Evolutionary conservation across 345 rosid genomes (phyloP), one percentile per base, ranked within the genome.

Genomic region (Rhizophora mangle): DNA sequence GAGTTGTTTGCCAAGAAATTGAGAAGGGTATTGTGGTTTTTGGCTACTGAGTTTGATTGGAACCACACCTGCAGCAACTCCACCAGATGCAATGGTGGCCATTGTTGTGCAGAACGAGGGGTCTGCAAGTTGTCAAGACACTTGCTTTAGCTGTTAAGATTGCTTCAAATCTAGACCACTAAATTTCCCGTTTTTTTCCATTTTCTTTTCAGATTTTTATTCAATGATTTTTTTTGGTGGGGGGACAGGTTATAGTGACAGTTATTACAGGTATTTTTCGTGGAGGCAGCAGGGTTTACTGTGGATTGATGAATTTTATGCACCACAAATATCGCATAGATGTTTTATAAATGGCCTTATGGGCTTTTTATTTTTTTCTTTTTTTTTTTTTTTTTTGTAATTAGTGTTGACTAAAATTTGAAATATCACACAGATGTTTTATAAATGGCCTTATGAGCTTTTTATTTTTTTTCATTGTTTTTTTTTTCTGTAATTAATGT

Each of bases 1-100:
- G 21, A 86, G 78, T 74, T 81, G 89, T 65, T 83, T 87, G 20
- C 96, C 97, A 27, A 86, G 84, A 68, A 95, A 95, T 22, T 84
- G 82, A 49, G 86, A 80, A 8, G 83, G 64, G 64, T 68, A 72
- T 13, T 54, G 78, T 51, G 63, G 64, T 52, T 72, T 69, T 8
- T 52, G 76, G 31, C 34, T 54, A 26, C 68, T 74, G 69, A 78
- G 81, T 74, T 76, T 80, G 79, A 85, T 76, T 20, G 82, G 65
- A 32, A 72, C 60, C 43, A 81, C 60, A 43, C 63, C 75, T 3
- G 49, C 49, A 15, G 49, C 49, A 67, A 76, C 82, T 65, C 90
- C 85, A 63, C 87, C 87, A 57, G 90, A 69, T 24, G 96, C 82
- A 56, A 86, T 72, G 0, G 85, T 74, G 62, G 95, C 95, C 96